Base-by-base conservation (phyloP, 768 basidiomycete genomes). In the Tylopilus subfusipes region DNA sequence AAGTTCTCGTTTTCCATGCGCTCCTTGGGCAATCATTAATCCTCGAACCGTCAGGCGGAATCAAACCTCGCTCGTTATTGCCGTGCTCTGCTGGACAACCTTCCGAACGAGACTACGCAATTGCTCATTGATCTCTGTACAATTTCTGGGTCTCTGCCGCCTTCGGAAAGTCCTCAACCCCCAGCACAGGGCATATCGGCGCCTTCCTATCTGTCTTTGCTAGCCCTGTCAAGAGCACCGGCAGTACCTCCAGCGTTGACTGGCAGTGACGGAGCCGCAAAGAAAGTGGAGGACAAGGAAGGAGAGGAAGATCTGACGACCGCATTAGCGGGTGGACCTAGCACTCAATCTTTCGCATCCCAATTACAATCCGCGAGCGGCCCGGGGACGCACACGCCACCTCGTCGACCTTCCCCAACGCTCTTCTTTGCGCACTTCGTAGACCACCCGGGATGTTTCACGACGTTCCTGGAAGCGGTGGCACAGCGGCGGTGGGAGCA, bases 391-490 rank as follows among this genome's bases (percentile, higher is more conserved):
- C 55, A 66, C 19, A 68, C 72, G 4, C 73, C 73, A 0, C 65
- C 76, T 9, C 82, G 82, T 63, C 75, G 79, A 0, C 88, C 93
- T 0, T 93, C 93, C 0, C 93, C 95, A 0, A 76, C 86, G 5
- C 75, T 88, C 30, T 98, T 93, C 69, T 98, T 98, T 64, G 86
- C 93, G 0, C 93, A 97, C 67, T 98, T 97, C 59, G 86, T 97
- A 34, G 91, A 96, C 64, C 91, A 95, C 61, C 83, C 88, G 54
- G 77, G 77, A 3, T 82, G 90, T 52, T 96, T 99, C 59, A 78
- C 92, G 38, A 76, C 81, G 1, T 98, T 98, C 69, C 79, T 99
- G 10, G 95, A 98, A 72, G 84, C 85, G 7, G 88, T 98, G 29
- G 90, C 93, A 2, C 63, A 73, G 38, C 78, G 83, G 24, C 77